Percentiles rank a stretch among this genome's conserved stretches.
Conservation (phyloP, 1,284 basidiomycete genomes). For the Ceratobasidium sp. region DNA sequence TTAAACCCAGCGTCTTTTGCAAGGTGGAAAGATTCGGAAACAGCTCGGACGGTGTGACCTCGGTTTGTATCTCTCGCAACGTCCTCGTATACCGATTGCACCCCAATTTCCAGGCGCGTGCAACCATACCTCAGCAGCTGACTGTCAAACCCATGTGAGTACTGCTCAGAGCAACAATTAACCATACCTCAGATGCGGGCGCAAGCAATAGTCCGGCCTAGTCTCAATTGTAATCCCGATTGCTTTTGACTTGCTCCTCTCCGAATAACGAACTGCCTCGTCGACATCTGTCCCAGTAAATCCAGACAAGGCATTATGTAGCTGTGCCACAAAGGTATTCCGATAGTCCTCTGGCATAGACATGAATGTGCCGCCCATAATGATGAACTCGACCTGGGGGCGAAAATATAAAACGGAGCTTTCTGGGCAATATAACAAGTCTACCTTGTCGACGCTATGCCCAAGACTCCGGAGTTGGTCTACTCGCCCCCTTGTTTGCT, state of each 20-base stretch:
- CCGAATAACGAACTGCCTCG: slow-evolving; percentile 97
- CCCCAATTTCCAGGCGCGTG: slow-evolving; percentile 97
- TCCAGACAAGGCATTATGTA: slow-evolving; percentile 97
- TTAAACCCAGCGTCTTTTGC: slow-evolving; percentile 99
- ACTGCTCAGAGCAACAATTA: neutral
- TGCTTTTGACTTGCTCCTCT: slow-evolving; percentile 97
- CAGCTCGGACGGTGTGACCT: slow-evolving; percentile 97
- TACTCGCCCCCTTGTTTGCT: slow-evolving; percentile 94
- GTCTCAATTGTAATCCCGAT: slow-evolving; percentile 99
- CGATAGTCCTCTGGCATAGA: slow-evolving; percentile 98
- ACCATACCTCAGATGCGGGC: slow-evolving; percentile 88
- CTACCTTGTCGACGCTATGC: slow-evolving; percentile 95
- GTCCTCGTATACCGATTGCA: slow-evolving; percentile 99
- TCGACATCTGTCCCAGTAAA: slow-evolving; percentile 94
- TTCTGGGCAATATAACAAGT: neutral
- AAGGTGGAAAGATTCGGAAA: slow-evolving; percentile 97
- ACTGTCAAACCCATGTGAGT: slow-evolving; percentile 57
- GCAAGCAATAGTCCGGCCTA: slow-evolving; percentile 96
- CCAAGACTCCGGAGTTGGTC: slow-evolving; percentile 95
- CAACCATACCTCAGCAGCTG: slow-evolving; percentile 99
- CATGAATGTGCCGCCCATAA: slow-evolving; percentile 99
- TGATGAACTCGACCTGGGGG: slow-evolving; percentile 92
- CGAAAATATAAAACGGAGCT: neutral
- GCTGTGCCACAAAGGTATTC: slow-evolving; percentile 91
- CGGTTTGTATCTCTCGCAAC: slow-evolving; percentile 98